Evolutionary conservation across 306 rosid species (phyloP).

Genomic region (Medicago lupulina): DNA sequence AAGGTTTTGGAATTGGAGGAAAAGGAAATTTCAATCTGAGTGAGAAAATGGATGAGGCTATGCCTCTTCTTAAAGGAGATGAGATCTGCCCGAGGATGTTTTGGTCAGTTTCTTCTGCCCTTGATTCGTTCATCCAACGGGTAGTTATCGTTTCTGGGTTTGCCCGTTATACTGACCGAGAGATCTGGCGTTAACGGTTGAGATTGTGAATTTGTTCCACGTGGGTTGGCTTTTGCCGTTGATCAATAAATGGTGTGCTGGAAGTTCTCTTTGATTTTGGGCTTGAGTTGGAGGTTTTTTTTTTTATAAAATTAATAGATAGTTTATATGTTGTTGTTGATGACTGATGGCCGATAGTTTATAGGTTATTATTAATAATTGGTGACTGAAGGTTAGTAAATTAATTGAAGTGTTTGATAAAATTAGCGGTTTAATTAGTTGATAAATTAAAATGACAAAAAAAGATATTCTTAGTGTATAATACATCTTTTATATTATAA

Average conservation of each 20-base stretch:
- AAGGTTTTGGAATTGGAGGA: slow-evolving; percentile 75
- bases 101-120: slow-evolving; percentile 49
- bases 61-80: slow-evolving; percentile 81
- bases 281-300: slow-evolving; percentile 43
- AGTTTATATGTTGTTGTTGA: too few species aligned
- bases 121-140: slow-evolving; percentile 52
- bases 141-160: background rate
- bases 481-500: too few species aligned
- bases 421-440: too few species aligned
- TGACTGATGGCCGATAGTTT: too few species aligned
- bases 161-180: slow-evolving; percentile 55
- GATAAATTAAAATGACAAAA: too few species aligned
- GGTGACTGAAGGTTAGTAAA: too few species aligned
- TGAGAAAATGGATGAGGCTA: slow-evolving; percentile 55
- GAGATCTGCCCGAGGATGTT: slow-evolving; percentile 77
- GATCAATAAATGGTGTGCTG: slow-evolving; percentile 26
- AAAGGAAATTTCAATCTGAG: slow-evolving; percentile 54
- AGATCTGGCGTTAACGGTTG: slow-evolving; percentile 65
- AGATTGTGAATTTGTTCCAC: slow-evolving; percentile 12
- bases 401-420: too few species aligned
- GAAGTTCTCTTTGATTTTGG: slow-evolving; percentile 43
- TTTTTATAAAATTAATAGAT: too few species aligned
- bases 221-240: slow-evolving; percentile 42
- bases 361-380: too few species aligned
- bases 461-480: too few species aligned